These are phyloP conservation scores for Leccinum truebloodii DNA, from an alignment of 768 basidiomycete species.

Conservation along the genomic window DNA sequence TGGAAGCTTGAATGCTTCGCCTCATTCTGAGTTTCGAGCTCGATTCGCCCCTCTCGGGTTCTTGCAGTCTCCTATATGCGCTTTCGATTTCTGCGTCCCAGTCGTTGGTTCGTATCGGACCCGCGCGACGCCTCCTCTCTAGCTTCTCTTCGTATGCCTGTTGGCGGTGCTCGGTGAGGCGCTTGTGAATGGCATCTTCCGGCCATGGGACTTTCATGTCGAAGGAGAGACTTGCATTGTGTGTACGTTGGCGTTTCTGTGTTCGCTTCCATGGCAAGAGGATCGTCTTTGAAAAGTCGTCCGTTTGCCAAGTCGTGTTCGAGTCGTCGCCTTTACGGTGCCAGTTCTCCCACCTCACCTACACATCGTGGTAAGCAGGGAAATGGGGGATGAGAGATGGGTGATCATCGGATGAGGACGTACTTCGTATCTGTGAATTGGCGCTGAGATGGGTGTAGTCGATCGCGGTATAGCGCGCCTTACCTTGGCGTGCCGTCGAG, in stretches of 20 bases:
- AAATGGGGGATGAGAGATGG: background rate
- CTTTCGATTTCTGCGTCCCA: slow-evolving; percentile 33
- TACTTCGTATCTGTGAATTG: slow-evolving; percentile 35
- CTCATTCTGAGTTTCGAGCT: slow-evolving; percentile 26
- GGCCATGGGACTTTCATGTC: slow-evolving; percentile 43
- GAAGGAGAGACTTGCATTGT: slow-evolving; percentile 32
- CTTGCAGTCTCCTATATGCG: slow-evolving; percentile 19
- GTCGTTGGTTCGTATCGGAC: slow-evolving; percentile 10
- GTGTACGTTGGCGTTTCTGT: slow-evolving; percentile 33
- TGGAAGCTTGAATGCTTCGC: slow-evolving; percentile 9
- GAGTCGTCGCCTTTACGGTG: slow-evolving; percentile 51
- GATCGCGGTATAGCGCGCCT: background rate
- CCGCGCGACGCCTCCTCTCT: slow-evolving; percentile 17
- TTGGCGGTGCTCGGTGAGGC: slow-evolving; percentile 41
- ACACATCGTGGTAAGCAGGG: slow-evolving; percentile 2
- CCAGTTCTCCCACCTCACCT: slow-evolving; percentile 60
- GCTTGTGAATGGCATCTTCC: slow-evolving; percentile 44
- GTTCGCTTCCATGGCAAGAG: slow-evolving; percentile 36
- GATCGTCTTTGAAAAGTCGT: slow-evolving; percentile 19
- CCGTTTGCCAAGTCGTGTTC: slow-evolving; percentile 53
- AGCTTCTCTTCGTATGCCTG: slow-evolving; percentile 51
- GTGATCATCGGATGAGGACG: slow-evolving; percentile 4
- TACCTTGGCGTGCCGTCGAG: slow-evolving; percentile 33
- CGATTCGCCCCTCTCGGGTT: slow-evolving; percentile 28
- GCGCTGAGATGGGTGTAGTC: slow-evolving; percentile 5